Evolutionary conservation across 169 alveolate genomes (phyloP), one percentile per base, ranked within the genome.

Genomic region (Plasmodium billcollinsi): DNA sequence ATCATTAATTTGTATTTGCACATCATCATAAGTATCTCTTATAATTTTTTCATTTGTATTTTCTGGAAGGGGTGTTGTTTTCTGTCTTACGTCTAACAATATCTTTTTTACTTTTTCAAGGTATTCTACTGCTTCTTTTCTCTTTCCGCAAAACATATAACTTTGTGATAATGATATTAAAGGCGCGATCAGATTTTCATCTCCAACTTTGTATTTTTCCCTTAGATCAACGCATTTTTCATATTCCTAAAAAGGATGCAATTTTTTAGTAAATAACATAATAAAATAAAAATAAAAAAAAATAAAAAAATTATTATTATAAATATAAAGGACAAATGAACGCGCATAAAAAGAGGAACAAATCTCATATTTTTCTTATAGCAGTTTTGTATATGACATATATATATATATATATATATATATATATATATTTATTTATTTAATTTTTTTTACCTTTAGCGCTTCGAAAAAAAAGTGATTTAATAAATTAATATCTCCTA

Each of bases 111-210:
- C 89, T 18, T 78, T 78, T 66, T 78, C 89, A 58, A 78, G 66
- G 67, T 56, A 78, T 15, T 78, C 78, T 39, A 78, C 89, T 8
- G 89, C 89, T 26, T 65, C 89, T 66, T 78, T 78, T 33, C 89
- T 65, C 45, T 78, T 78, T 78, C 89, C 89, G 14, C 89, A 78
- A 70, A 78, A 78, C 89, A 78, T 78, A 69, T 78, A 78, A 45
- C 89, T 78, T 26, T 78, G 89, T n/a, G 89, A 78, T 45, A 78
- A 50, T n/a, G 89, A 78, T 33, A 78, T 78, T 33, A 78, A 71
- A 3, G 89, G 89, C 7, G 89, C 89, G 2, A 78, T 78, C 14
- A 78, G 26, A 58, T 78, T 78, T n/a, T 78, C 89, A 78, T 78
- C 78, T 6, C 89, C 89, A 12, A 78, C 75, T 15, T 78, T 78